Conservation (phyloP, 345 rosid species). For the Populus nigra region DNA sequence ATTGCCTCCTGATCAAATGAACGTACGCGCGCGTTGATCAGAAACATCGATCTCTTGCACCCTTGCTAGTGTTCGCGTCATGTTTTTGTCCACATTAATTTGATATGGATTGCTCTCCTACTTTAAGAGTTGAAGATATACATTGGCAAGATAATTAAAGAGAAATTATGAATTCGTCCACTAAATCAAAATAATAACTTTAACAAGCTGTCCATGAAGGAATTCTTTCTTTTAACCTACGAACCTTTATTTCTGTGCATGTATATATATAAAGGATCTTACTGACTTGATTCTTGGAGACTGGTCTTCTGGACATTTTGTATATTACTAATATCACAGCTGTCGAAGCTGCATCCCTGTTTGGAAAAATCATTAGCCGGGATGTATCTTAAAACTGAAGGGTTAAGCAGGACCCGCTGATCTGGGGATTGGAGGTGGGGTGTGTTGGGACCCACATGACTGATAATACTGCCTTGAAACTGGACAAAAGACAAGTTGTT, state of each 20-base stretch:
- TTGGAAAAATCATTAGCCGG: constrained; percentile 32
- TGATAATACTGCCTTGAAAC: constrained; percentile 11
- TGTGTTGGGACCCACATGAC: constrained; percentile 18
- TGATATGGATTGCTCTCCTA: neutral
- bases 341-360: constrained; percentile 14
- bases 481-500: constrained; percentile 20
- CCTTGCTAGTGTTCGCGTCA: no score
- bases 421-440: constrained; percentile 16
- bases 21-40: neutral
- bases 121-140: no score
- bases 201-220: neutral
- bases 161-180: neutral
- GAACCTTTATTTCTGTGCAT: no score
- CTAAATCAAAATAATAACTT: no score
- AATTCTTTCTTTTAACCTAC: neutral
- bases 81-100: neutral
- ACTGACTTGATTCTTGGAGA: no score
- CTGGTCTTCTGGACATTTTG: no score
- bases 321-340: neutral
- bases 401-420: constrained; percentile 17
- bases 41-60: neutral
- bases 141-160: no score
- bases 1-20: neutral
- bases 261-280: no score
- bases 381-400: constrained; percentile 10